These are phyloP conservation scores for Colletotrichum sp. DNA, from an alignment of 2,329 filamentous ascomycete genomes.

Conservation along the genomic window DNA sequence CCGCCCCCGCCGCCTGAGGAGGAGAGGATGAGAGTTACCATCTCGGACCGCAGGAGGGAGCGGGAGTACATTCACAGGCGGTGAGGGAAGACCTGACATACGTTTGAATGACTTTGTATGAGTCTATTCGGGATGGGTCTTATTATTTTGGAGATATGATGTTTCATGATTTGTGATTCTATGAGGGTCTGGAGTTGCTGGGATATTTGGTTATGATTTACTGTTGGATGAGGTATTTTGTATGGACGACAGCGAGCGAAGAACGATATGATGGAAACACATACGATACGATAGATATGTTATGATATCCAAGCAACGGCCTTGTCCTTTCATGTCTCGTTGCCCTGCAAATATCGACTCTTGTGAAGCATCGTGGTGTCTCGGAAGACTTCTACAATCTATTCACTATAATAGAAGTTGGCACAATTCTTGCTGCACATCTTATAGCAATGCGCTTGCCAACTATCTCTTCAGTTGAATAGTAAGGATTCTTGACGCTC, in stretches of 20 bases:
- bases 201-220: neutral
- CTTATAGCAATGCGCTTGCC: no score
- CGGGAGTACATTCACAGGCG: constrained; percentile 30
- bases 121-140: neutral
- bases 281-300: neutral
- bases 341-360: neutral
- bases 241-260: neutral
- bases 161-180: neutral
- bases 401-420: no score
- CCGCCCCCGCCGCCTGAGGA: constrained; percentile 33
- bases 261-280: neutral
- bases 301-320: neutral
- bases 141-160: neutral
- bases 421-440: no score
- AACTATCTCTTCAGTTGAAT: no score
- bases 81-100: neutral
- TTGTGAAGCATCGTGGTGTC: neutral
- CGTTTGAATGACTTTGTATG: neutral
- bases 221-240: neutral
- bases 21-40: constrained; percentile 36
- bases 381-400: neutral
- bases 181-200: neutral
- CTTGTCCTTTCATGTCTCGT: neutral
- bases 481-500: neutral
- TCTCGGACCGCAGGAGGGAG: constrained; percentile 36